Conservation (phyloP, 192 early-diverging fungal species). For the Rhizoclosmatium globosum region DNA sequence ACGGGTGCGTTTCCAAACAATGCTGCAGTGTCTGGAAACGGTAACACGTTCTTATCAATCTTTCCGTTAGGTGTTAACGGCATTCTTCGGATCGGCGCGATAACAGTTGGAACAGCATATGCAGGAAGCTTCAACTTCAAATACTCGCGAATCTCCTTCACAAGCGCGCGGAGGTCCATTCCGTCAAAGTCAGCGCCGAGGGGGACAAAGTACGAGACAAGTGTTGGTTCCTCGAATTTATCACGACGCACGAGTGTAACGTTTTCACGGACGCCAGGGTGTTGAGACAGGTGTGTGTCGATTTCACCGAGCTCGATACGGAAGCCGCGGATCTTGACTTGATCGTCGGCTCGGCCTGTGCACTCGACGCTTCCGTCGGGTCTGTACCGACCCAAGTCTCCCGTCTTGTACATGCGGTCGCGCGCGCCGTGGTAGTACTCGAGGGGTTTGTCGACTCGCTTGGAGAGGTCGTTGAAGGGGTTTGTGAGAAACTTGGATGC, state of each 20-base stretch:
- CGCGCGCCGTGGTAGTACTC: conserved; percentile 84
- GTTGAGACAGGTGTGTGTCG: conserved; percentile 94
- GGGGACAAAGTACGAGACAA: conserved; percentile 95
- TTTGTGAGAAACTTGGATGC: conserved; percentile 92
- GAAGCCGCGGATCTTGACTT: conserved; percentile 99
- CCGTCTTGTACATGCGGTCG: conserved; percentile 96
- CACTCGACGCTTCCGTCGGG: conserved; percentile 96
- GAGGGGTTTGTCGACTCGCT: conserved; percentile 6
- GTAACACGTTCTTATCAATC: conserved; percentile 94
- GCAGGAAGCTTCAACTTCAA: conserved; percentile 91
- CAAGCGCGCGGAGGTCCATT: conserved; percentile 70
- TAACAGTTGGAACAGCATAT: conserved; percentile 93
- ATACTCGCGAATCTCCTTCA: conserved; percentile 85
- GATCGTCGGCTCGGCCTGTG: conserved; percentile 96
- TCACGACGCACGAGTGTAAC: conserved; percentile 96
- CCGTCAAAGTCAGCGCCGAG: conserved; percentile 47
- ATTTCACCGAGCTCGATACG: conserved; percentile 99
- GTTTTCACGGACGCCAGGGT: conserved; percentile 92
- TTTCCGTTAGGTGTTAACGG: conserved; percentile 99
- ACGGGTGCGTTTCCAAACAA: conserved; percentile 58
- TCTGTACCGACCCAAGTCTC: conserved; percentile 94
- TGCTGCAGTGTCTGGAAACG: conserved; percentile 93
- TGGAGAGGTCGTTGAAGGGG: conserved; percentile 67
- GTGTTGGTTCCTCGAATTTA: conserved; percentile 98
- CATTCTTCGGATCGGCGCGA: conserved; percentile 92